Percentiles rank a stretch among this genome's conserved stretches.
These are phyloP conservation scores for Fomitopsis serialis DNA, from an alignment of 768 basidiomycete species.

Conservation along the genomic window DNA sequence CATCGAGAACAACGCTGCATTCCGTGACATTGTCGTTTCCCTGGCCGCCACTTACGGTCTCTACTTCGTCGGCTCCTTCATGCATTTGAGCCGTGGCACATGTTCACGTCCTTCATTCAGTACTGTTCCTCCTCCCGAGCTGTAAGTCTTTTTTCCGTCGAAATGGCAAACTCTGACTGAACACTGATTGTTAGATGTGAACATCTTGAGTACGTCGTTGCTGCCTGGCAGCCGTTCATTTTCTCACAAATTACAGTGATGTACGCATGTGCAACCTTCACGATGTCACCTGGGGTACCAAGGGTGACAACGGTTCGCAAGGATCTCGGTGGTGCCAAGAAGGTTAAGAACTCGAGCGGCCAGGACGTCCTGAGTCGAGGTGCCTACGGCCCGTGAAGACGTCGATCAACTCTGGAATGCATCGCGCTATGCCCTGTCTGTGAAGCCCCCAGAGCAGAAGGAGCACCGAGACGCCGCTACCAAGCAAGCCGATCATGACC, in stretches of 20 bases:
- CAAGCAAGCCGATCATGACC: slow-evolving; percentile 83
- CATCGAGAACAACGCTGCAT: slow-evolving; percentile 57
- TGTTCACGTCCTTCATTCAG: slow-evolving; percentile 88
- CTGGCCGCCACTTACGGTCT: slow-evolving; percentile 74
- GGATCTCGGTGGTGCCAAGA: slow-evolving; percentile 88
- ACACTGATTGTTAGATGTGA: slow-evolving; percentile 44
- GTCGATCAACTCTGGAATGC: slow-evolving; percentile 85
- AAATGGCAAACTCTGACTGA: slow-evolving; percentile 4
- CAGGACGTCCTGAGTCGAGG: slow-evolving; percentile 82
- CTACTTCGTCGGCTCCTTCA: slow-evolving; percentile 80
- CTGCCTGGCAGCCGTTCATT: not conserved
- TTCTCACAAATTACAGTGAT: slow-evolving; percentile 46
- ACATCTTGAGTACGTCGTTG: slow-evolving; percentile 60
- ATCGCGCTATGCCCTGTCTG: slow-evolving; percentile 61
- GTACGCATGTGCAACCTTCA: slow-evolving; percentile 94
- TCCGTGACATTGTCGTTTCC: slow-evolving; percentile 83
- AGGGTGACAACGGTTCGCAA: slow-evolving; percentile 90
- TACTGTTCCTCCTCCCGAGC: slow-evolving; percentile 87
- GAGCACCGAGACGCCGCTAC: slow-evolving; percentile 83
- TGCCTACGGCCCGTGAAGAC: slow-evolving; percentile 79
- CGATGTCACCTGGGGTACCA: slow-evolving; percentile 90
- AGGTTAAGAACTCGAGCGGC: slow-evolving; percentile 78
- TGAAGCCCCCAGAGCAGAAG: slow-evolving; percentile 66
- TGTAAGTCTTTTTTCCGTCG: slow-evolving; percentile 35
- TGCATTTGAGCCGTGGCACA: slow-evolving; percentile 96